Conservation (phyloP, 2,329 filamentous ascomycete genomes). For the Mycogone perniciosa region DNA sequence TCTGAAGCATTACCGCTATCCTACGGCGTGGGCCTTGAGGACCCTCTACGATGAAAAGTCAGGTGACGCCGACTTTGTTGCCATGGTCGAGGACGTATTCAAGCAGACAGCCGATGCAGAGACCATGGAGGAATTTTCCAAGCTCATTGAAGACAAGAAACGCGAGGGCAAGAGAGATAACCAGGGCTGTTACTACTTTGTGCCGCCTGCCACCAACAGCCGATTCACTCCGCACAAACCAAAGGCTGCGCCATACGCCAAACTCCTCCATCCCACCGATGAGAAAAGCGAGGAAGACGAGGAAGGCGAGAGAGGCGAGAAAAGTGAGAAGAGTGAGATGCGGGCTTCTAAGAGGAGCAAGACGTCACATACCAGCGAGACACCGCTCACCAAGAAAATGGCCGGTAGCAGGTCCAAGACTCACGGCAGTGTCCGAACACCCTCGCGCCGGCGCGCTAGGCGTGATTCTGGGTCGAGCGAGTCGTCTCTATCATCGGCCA, state of each 20-base stretch:
- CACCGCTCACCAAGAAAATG: constrained; percentile 10
- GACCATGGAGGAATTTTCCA: constrained; percentile 45
- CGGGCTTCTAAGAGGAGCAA: constrained; percentile 34
- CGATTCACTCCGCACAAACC: constrained; percentile 39
- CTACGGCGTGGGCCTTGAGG: constrained; percentile 56
- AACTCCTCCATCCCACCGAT: constrained; percentile 36
- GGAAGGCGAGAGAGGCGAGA: constrained; percentile 2
- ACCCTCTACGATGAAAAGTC: constrained; percentile 54
- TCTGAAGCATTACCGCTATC: constrained; percentile 49
- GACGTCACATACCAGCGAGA: constrained; percentile 20
- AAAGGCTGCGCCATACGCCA: constrained; percentile 42
- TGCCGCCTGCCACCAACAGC: constrained; percentile 39
- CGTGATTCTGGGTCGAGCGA: constrained; percentile 35
- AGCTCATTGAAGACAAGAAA: constrained; percentile 48
- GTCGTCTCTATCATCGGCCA: constrained; percentile 36
- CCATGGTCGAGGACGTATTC: constrained; percentile 53
- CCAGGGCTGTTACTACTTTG: constrained; percentile 48
- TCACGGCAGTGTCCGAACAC: constrained; percentile 25
- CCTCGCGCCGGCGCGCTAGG: constrained; percentile 29
- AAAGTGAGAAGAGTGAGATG: constrained; percentile 13
- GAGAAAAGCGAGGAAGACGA: constrained; percentile 18
- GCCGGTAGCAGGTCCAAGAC: constrained; percentile 1
- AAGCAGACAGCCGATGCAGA: constrained; percentile 49
- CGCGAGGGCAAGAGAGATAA: constrained; percentile 49
- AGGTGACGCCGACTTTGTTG: constrained; percentile 44